A percentile compares a stretch with the other conserved stretches of the same genome.
Conservation (phyloP, 2,329 filamentous ascomycete genomes). For the Helotiales sp. region DNA sequence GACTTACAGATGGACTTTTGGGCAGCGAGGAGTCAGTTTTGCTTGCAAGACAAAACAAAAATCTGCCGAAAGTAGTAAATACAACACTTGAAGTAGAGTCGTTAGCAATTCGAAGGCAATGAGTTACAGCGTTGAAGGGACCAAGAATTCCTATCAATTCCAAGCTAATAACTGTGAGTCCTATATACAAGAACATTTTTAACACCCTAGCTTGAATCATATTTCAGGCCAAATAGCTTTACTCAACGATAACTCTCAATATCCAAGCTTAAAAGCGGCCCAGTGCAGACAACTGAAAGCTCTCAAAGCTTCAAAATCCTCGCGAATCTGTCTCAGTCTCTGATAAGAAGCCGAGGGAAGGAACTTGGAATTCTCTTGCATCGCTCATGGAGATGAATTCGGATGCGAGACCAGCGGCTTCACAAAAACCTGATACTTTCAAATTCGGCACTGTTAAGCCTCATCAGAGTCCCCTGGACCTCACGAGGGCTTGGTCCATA, state of each 20-base stretch:
- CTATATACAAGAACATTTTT: not conserved
- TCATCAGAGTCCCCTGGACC: too few relatives aligned
- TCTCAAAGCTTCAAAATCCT: slow-evolving; percentile 36
- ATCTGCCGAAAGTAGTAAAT: too few relatives aligned
- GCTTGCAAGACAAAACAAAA: too few relatives aligned
- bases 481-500: too few relatives aligned
- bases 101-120: too few relatives aligned
- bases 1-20: too few relatives aligned
- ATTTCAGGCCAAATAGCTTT: not conserved
- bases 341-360: slow-evolving; percentile 44
- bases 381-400: slow-evolving; percentile 34
- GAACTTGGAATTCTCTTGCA: slow-evolving; percentile 27
- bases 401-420: slow-evolving; percentile 12
- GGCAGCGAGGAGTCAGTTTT: too few relatives aligned
- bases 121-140: too few relatives aligned
- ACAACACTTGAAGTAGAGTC: too few relatives aligned
- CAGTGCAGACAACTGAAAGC: slow-evolving; percentile 32
- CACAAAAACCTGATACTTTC: too few relatives aligned
- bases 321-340: slow-evolving; percentile 34
- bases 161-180: not conserved
- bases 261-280: not conserved
- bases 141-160: too few relatives aligned
- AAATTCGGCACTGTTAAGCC: too few relatives aligned
- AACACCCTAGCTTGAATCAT: not conserved
- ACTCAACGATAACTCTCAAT: not conserved